Conservation (phyloP, 345 rosid species). For the Salix purpurea region DNA sequence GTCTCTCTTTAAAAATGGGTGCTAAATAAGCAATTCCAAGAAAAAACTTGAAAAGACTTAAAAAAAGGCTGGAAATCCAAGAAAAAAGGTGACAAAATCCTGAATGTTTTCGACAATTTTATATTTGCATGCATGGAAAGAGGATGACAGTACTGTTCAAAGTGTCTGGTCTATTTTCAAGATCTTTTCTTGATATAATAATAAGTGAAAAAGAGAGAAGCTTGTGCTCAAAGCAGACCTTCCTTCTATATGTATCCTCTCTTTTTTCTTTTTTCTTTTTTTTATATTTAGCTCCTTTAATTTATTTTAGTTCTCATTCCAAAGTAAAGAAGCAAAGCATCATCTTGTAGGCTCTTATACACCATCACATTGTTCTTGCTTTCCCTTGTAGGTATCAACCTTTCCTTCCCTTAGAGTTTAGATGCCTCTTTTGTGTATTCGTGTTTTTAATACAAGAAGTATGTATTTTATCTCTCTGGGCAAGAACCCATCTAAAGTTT, state of each 20-base stretch:
- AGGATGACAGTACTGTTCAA: background rate
- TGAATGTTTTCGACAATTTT: slow-evolving; percentile 15
- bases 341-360: slow-evolving; percentile 25
- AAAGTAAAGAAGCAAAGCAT: slow-evolving; percentile 55
- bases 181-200: background rate
- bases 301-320: slow-evolving; percentile 16
- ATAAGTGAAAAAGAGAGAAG: slow-evolving; percentile 22
- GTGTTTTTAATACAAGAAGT: background rate
- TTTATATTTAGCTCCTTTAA: background rate
- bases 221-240: slow-evolving; percentile 38
- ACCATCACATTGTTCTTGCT: slow-evolving; percentile 35
- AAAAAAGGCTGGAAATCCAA: slow-evolving; percentile 19
- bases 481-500: slow-evolving; percentile 38
- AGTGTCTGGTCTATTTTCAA: slow-evolving; percentile 2
- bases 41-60: slow-evolving; percentile 6
- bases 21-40: background rate
- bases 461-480: slow-evolving; percentile 11
- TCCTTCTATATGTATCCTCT: slow-evolving; percentile 11
- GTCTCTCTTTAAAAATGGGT: background rate
- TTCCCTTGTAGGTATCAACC: slow-evolving; percentile 49
- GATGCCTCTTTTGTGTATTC: slow-evolving; percentile 17
- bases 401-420: slow-evolving; percentile 40
- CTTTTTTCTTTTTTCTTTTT: background rate
- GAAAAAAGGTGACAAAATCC: slow-evolving; percentile 19
- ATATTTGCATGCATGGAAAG: slow-evolving; percentile 33